Base-by-base conservation (phyloP, 371 early-diverging fungal genomes). In the Catenaria anguillulae region DNA sequence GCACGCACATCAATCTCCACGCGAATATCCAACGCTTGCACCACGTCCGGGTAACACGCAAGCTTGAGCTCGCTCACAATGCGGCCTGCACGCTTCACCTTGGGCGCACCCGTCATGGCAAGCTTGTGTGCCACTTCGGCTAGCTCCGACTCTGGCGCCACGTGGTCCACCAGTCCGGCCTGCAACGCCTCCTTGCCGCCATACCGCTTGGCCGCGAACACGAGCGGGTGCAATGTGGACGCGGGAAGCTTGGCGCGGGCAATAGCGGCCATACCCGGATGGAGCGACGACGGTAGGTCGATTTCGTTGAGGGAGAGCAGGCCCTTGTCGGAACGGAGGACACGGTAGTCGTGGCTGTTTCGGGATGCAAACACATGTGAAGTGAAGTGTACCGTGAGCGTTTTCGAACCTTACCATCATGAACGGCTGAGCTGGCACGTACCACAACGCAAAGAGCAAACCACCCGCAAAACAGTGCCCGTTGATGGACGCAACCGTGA, bases 221-320 rank as follows among this genome's bases (percentile, higher is more conserved):
- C 24, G 8, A 58, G 23, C 36, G 40, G 36, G 58, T 42, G 58
- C 26, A 58, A 12, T 0, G 58, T 58, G 29, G 40, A 29, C 15
- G 60, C 33, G 15, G 56, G 33, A 0, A 67, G 56, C 42, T 67
- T 67, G 24, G 45, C 35, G 21, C 55, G 48, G 4, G 68, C 26
- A 35, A 67, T 45, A 21, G 63, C 26, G 5, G 56, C 35, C 67
- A 68, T 63, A 2, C 66, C 66, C 24, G 64, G 68, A 2, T 66
- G 35, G 13, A 68, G 45, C 23, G 54, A 26, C n/a, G 52, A 42
- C 23, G 68, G 68, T 54, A 68, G 60, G 42, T 68, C 68, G 21
- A 68, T 62, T 52, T 69, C 69, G 60, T 64, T 64, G 59, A 69
- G 62, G 45, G 67, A 69, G 26, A 69, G 24, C 19, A 62, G 63